phyloP scores from a whole-genome alignment of 345 rosid genomes.

The Turritis glabra region DNA sequence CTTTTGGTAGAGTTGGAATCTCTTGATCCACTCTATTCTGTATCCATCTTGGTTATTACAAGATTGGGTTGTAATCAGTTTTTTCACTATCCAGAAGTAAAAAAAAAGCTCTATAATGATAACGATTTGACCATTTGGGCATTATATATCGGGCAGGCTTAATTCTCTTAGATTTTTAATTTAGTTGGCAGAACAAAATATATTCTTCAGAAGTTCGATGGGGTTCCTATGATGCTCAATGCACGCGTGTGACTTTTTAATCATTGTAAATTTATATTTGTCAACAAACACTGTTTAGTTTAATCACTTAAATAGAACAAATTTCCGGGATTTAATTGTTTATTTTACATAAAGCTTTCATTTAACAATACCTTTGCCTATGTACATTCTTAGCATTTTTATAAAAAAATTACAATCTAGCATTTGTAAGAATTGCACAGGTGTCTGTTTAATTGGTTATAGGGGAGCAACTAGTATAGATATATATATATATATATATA shows the following conservation, averaged over 20 bases:
- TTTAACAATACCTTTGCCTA: neutral
- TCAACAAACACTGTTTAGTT: constrained; percentile 23
- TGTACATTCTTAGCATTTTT: neutral
- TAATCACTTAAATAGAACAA: neutral
- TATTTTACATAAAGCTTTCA: neutral
- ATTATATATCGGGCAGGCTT: neutral
- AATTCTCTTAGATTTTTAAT: too few species aligned
- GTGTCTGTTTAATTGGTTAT: neutral
- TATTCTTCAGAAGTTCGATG: constrained; percentile 15
- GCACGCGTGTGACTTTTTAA: constrained; percentile 38
- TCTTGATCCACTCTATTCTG: too few species aligned
- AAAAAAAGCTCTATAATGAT: neutral
- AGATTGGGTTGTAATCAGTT: too few species aligned
- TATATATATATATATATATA: too few species aligned
- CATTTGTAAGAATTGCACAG: neutral
- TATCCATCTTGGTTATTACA: too few species aligned
- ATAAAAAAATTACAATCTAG: neutral
- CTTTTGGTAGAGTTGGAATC: too few species aligned
- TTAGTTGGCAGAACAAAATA: constrained; percentile 30
- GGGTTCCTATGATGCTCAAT: constrained; percentile 24
- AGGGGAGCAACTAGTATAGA: too few species aligned
- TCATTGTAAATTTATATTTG: constrained; percentile 23
- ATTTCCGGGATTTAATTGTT: neutral
- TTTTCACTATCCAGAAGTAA: too few species aligned
- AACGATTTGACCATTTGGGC: neutral